These are phyloP conservation scores for Chaetomiaceae sp. DNA, from an alignment of 2,329 filamentous ascomycete species.

Conservation along the genomic window DNA sequence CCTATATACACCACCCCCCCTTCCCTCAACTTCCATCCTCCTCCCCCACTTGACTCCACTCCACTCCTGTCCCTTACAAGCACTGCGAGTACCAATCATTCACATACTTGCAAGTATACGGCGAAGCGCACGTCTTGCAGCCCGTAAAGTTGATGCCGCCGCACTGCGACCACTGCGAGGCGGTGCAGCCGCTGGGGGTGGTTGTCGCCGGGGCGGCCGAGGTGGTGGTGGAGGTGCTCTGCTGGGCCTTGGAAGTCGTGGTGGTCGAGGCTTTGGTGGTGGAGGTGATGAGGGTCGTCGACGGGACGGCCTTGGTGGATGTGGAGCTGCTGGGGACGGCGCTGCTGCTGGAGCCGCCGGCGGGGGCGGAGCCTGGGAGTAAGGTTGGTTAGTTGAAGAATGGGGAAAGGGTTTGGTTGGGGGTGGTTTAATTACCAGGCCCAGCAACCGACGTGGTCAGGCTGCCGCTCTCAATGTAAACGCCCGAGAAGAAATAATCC, in stretches of 20 bases:
- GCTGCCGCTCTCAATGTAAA: slow-evolving; percentile 61
- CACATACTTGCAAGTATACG: slow-evolving; percentile 26
- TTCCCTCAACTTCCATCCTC: too few species aligned
- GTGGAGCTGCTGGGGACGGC: slow-evolving; percentile 5
- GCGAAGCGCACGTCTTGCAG: slow-evolving; percentile 27
- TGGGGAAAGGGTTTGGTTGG: too few species aligned
- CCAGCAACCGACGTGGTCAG: slow-evolving; percentile 29
- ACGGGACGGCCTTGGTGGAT: slow-evolving; percentile 7
- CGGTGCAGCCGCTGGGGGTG: slow-evolving; percentile 22
- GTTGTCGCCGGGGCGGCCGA: slow-evolving; percentile 16
- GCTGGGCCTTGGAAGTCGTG: neutral
- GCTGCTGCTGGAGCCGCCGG: slow-evolving; percentile 12
- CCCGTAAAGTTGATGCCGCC: slow-evolving; percentile 27
- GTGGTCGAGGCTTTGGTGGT: slow-evolving; percentile 13
- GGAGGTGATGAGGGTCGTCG: slow-evolving; percentile 21
- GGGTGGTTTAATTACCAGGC: slow-evolving; percentile 25
- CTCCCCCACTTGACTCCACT: neutral
- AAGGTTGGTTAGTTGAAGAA: too few species aligned
- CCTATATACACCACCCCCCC: slow-evolving; percentile 11
- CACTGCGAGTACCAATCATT: slow-evolving; percentile 24
- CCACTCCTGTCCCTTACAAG: neutral
- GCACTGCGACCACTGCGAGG: slow-evolving; percentile 27
- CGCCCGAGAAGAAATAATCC: slow-evolving; percentile 68
- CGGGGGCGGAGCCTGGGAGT: slow-evolving; percentile 13
- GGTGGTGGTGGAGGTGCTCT: slow-evolving; percentile 14